Percentiles rank a stretch among this genome's conserved stretches.
Evolutionary conservation across 768 basidiomycete species (phyloP).

Genomic region (Phanerodontia chrysosporium): DNA sequence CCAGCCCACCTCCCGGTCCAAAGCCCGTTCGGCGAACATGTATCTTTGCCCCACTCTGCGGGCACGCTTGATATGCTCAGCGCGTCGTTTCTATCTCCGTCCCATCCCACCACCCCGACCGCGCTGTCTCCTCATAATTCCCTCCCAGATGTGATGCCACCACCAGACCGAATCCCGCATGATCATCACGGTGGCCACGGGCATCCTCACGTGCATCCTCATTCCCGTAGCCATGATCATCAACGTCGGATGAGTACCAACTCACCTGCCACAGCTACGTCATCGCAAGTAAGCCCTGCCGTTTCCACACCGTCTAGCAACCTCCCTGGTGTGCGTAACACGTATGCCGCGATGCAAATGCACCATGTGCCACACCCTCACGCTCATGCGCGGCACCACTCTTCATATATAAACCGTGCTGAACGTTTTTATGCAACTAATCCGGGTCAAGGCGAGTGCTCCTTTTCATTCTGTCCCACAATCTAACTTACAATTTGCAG

Average conservation of each 20-base stretch:
- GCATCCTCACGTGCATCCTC: slow-evolving; percentile 12
- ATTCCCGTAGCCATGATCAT: slow-evolving; percentile 13
- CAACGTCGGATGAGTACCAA: slow-evolving; percentile 7
- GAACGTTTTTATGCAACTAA: slow-evolving; percentile 23
- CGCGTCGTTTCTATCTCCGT: slow-evolving; percentile 30
- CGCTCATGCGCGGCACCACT: slow-evolving; percentile 71
- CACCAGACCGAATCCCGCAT: slow-evolving; percentile 10
- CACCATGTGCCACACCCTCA: slow-evolving; percentile 81
- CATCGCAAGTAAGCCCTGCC: slow-evolving; percentile 4
- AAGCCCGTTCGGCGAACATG: slow-evolving; percentile 19
- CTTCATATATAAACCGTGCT: slow-evolving; percentile 42
- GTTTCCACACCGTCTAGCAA: neutral
- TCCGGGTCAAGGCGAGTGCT: neutral
- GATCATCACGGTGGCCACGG: slow-evolving; percentile 18
- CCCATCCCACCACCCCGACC: slow-evolving; percentile 18
- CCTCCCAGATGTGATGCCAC: slow-evolving; percentile 16
- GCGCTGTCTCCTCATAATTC: slow-evolving; percentile 21
- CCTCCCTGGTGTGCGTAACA: slow-evolving; percentile 42
- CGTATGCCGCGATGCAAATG: slow-evolving; percentile 55
- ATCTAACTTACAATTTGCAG: neutral
- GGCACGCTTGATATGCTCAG: slow-evolving; percentile 25
- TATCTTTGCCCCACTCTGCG: slow-evolving; percentile 18
- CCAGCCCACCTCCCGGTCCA: slow-evolving; percentile 21
- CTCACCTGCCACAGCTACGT: neutral
- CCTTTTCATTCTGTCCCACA: neutral